A percentile compares a stretch with the other conserved stretches of the same genome.
Evolutionary conservation across 306 rosid species (phyloP).

Genomic region (Vigna nakashimae): DNA sequence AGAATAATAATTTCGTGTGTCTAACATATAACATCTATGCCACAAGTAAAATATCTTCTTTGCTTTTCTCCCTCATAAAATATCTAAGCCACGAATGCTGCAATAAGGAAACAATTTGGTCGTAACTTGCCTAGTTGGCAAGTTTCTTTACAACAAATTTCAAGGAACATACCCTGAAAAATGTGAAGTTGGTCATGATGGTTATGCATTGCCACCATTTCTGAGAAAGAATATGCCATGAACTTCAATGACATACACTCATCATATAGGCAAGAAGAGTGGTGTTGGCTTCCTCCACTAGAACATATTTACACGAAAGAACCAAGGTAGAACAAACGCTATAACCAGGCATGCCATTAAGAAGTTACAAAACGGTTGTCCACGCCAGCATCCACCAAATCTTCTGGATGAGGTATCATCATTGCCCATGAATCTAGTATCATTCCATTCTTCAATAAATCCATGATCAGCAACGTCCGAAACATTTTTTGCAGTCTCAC

Average conservation of each 20-base stretch:
- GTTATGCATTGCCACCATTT: slow-evolving; percentile 34
- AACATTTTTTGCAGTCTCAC: slow-evolving; percentile 75
- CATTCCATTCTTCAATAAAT: slow-evolving; percentile 85
- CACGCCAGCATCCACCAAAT: slow-evolving; percentile 67
- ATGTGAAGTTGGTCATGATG: slow-evolving; percentile 42
- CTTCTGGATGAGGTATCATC: slow-evolving; percentile 47
- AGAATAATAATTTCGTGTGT: slow-evolving; percentile 28
- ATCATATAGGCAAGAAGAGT: slow-evolving; percentile 40
- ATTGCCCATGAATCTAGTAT: slow-evolving; percentile 50
- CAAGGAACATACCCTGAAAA: slow-evolving; percentile 30
- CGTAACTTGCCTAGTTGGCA: slow-evolving; percentile 33
- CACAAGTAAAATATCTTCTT: slow-evolving; percentile 32
- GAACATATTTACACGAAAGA: slow-evolving; percentile 81
- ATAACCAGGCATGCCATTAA: slow-evolving; percentile 90
- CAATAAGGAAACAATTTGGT: slow-evolving; percentile 18
- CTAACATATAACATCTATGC: slow-evolving; percentile 16
- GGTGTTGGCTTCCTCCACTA: slow-evolving; percentile 43
- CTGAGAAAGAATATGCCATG: slow-evolving; percentile 35
- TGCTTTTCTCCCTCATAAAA: not conserved
- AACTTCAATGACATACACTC: slow-evolving; percentile 29
- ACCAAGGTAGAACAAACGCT: slow-evolving; percentile 95
- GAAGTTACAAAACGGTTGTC: slow-evolving; percentile 93
- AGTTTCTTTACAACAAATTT: slow-evolving; percentile 39
- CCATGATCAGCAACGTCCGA: slow-evolving; percentile 52
- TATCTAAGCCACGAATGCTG: slow-evolving; percentile 18